These are phyloP conservation scores for Trichoderma semiorbis DNA, from an alignment of 2,329 filamentous ascomycete genomes.

Conservation along the genomic window DNA sequence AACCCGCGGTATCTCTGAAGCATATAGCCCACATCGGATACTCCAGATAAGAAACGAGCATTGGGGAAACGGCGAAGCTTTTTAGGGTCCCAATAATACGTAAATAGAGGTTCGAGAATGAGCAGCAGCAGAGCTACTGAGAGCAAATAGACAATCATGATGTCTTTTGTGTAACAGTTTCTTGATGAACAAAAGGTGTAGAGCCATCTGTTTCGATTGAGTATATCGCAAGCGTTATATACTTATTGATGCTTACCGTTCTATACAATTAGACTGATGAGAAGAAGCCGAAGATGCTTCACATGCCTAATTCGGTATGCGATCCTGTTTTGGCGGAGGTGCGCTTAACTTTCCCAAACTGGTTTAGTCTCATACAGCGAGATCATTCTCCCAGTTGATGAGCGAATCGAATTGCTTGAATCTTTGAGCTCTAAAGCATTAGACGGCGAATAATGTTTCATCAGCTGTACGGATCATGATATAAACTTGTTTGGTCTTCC, in stretches of 20 bases:
- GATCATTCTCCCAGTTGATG: neutral
- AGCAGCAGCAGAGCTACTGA: neutral
- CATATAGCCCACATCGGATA: neutral
- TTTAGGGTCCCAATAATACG: neutral
- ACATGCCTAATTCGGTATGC: neutral
- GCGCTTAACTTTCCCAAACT: neutral
- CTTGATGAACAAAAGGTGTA: neutral
- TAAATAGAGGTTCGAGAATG: neutral
- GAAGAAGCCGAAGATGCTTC: neutral
- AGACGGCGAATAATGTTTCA: neutral
- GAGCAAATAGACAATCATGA: neutral
- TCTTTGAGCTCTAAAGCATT: neutral
- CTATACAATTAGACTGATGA: neutral
- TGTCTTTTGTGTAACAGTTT: neutral
- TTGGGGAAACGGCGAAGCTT: neutral
- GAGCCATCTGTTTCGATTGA: neutral
- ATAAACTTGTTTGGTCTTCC: neutral
- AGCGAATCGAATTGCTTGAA: neutral
- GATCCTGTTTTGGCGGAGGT: neutral
- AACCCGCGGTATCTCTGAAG: neutral
- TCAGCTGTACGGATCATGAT: neutral
- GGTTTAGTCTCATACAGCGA: neutral
- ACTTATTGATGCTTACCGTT: neutral
- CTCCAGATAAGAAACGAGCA: neutral
- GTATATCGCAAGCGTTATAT: neutral